These are phyloP conservation scores for Rhododendron ovatum DNA, from an alignment of 148 eudicot species.

Conservation along the genomic window DNA sequence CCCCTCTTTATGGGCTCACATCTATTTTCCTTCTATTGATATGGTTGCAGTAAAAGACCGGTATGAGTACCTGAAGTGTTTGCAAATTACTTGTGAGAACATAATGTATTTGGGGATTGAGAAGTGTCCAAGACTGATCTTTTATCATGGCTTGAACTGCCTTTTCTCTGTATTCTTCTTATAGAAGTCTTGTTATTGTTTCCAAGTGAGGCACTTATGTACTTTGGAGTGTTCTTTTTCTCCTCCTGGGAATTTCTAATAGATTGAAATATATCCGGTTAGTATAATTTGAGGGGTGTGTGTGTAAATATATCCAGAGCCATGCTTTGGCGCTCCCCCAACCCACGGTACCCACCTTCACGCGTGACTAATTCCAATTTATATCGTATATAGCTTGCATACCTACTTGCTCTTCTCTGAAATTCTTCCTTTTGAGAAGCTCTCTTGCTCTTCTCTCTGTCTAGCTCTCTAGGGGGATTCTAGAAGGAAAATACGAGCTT, in stretches of 20 bases:
- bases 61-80: background rate
- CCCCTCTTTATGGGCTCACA: background rate
- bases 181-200: background rate
- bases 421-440: background rate
- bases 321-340: too few species aligned
- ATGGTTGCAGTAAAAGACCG: constrained; percentile 10
- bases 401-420: background rate
- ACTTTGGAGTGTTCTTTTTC: background rate
- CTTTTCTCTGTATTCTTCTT: background rate
- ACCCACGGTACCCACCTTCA: too few species aligned
- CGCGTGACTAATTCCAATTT: too few species aligned
- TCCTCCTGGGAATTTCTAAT: background rate
- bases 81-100: constrained; percentile 1
- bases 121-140: background rate
- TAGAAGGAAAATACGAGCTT: too few species aligned
- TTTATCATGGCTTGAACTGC: background rate
- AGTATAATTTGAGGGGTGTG: background rate
- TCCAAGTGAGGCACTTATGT: background rate
- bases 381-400: too few species aligned
- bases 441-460: too few species aligned
- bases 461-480: too few species aligned
- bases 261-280: background rate
- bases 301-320: too few species aligned
- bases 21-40: background rate
- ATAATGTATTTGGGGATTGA: background rate